phyloP scores from a whole-genome alignment of 306 rosid genomes.

The Argentina anserina region DNA sequence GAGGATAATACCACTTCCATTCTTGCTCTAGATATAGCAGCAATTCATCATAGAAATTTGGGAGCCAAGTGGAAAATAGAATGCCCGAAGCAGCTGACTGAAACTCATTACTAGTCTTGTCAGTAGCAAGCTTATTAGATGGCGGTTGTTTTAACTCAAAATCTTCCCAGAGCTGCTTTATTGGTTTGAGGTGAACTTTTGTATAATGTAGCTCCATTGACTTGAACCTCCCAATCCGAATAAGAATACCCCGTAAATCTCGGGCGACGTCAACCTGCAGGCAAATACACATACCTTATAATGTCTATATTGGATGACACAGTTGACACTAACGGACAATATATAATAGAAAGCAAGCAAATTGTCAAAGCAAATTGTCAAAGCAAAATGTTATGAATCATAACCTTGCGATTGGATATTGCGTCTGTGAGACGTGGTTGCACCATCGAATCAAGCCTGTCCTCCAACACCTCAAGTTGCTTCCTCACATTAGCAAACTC shows the following conservation, averaged over 20 bases:
- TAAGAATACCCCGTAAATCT: conserved; percentile 86
- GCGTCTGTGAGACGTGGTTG: conserved; percentile 97
- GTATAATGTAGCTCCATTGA: conserved; percentile 86
- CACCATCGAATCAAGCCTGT: conserved; percentile 91
- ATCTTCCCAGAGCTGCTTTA: conserved; percentile 90
- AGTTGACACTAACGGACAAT: too few relatives aligned
- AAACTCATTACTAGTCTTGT: conserved; percentile 51
- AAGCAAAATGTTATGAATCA: conserved; percentile 1
- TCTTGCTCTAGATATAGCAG: conserved; percentile 98
- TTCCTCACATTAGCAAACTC: conserved; percentile 96
- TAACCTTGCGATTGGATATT: conserved; percentile 77
- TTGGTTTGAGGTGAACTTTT: conserved; percentile 88
- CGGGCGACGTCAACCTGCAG: conserved; percentile 79
- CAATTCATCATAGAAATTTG: conserved; percentile 87
- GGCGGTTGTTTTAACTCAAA: conserved; percentile 60
- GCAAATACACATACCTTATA: conserved; percentile 6
- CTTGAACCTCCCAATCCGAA: conserved; percentile 96
- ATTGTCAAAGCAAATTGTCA: neutral
- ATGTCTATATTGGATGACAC: too few relatives aligned
- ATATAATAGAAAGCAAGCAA: neutral
- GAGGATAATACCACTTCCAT: conserved; percentile 81
- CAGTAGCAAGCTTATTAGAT: conserved; percentile 48
- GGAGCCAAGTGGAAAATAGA: conserved; percentile 80
- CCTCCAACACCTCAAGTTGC: conserved; percentile 98
- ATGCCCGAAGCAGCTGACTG: conserved; percentile 47